A percentile compares a stretch with the other conserved stretches of the same genome.
Evolutionary conservation across 331 rosid species (phyloP).

Genomic region (Quercus lobata): DNA sequence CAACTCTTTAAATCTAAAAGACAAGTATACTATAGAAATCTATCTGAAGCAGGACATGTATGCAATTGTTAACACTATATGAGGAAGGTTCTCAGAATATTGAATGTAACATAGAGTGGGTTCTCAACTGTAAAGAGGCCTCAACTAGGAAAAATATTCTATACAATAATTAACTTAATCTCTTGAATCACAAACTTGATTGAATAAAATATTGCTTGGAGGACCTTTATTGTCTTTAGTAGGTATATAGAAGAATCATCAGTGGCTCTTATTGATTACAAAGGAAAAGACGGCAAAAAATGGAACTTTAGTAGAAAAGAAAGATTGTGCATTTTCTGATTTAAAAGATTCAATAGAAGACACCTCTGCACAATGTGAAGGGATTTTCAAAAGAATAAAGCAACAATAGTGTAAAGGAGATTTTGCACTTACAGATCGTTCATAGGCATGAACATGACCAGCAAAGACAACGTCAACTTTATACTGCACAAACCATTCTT

Average conservation of each 20-base stretch:
- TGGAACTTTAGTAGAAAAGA: neutral
- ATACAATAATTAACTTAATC: neutral
- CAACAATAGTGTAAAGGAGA: neutral
- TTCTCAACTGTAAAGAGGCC: neutral
- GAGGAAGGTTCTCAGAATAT: neutral
- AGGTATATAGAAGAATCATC: neutral
- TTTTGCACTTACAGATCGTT: conserved; percentile 37
- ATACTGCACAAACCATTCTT: conserved; percentile 41
- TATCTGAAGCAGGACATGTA: neutral
- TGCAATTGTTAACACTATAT: neutral
- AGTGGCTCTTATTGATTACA: neutral
- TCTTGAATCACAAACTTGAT: neutral
- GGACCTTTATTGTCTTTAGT: neutral
- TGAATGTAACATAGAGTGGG: neutral
- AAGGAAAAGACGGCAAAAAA: neutral
- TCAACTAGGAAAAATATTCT: neutral
- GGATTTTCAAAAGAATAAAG: neutral
- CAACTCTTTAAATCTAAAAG: neutral
- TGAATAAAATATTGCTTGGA: neutral
- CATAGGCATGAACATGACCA: conserved; percentile 56
- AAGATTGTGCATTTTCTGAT: neutral
- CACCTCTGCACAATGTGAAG: neutral
- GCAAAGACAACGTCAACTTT: conserved; percentile 44
- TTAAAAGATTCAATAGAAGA: neutral
- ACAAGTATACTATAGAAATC: neutral